A percentile compares a stretch with the other conserved stretches of the same genome.
These are phyloP conservation scores for Neopestalotiopsis sp. DNA, from an alignment of 2,329 filamentous ascomycete species.

Conservation along the genomic window DNA sequence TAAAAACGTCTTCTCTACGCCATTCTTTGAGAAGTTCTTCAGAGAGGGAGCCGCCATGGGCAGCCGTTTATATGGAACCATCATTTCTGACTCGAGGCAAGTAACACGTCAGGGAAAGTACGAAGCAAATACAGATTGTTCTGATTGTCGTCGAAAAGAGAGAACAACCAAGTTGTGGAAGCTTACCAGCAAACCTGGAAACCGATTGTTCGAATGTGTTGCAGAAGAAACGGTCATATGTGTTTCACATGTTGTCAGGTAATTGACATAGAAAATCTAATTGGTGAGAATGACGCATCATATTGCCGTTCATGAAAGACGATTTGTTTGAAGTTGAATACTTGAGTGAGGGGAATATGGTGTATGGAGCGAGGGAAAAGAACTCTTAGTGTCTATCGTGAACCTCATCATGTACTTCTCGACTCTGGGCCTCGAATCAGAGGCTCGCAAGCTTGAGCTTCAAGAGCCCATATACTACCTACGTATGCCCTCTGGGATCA, in stretches of 20 bases:
- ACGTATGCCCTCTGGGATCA: background rate
- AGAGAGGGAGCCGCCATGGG: too few relatives aligned
- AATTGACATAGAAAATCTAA: too few relatives aligned
- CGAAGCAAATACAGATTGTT: background rate
- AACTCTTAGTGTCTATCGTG: conserved; percentile 20
- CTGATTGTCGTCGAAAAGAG: background rate
- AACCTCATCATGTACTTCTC: conserved; percentile 7
- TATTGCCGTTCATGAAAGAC: too few relatives aligned
- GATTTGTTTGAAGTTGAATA: background rate
- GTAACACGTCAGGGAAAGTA: background rate
- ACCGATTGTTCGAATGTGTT: too few relatives aligned
- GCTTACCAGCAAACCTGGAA: too few relatives aligned
- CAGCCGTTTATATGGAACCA: background rate
- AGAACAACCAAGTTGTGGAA: too few relatives aligned
- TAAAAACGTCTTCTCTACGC: too few relatives aligned
- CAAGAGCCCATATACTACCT: background rate
- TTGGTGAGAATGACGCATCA: too few relatives aligned
- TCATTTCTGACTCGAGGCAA: background rate
- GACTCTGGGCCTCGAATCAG: background rate
- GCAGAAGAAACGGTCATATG: too few relatives aligned
- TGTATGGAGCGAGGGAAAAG: background rate
- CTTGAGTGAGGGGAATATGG: background rate
- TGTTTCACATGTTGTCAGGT: too few relatives aligned
- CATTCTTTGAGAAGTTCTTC: too few relatives aligned
- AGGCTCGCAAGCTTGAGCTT: background rate